Evolutionary conservation across 495 filamentous ascomycete species (phyloP).

Genomic region (Aspergillus coremiiformis): DNA sequence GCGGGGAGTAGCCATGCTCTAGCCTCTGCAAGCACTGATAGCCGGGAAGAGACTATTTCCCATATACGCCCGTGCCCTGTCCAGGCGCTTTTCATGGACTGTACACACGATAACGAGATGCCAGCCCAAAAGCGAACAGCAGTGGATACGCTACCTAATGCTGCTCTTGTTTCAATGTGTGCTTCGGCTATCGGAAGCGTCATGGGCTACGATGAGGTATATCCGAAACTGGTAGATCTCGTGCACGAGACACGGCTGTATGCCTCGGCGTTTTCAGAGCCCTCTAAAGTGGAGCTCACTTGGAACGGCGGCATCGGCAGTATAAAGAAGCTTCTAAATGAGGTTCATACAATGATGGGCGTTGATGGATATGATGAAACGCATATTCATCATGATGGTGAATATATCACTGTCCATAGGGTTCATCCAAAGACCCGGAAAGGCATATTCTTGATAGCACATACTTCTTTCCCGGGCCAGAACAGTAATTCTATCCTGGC

Average conservation of each 20-base stretch:
- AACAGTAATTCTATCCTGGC: constrained; percentile 67
- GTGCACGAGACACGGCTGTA: constrained; percentile 83
- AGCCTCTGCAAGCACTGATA: constrained; percentile 32
- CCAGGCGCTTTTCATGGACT: constrained; percentile 97
- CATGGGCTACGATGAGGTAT: constrained; percentile 98
- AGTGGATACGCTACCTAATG: constrained; percentile 90
- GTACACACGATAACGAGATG: constrained; percentile 96
- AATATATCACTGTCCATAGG: constrained; percentile 93
- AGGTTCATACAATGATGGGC: constrained; percentile 89
- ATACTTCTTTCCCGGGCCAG: constrained; percentile 88
- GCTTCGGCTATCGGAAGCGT: constrained; percentile 88
- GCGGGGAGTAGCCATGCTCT: constrained; percentile 37
- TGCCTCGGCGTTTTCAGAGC: constrained; percentile 59
- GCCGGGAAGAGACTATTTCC: constrained; percentile 52
- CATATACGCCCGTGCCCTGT: constrained; percentile 74
- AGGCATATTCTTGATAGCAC: constrained; percentile 90
- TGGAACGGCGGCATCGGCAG: constrained; percentile 76
- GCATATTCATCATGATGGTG: constrained; percentile 89
- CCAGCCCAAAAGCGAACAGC: constrained; percentile 95
- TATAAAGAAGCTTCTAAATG: constrained; percentile 84
- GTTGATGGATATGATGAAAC: constrained; percentile 90
- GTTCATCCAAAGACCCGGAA: constrained; percentile 85
- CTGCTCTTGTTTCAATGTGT: constrained; percentile 92
- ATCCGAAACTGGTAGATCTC: constrained; percentile 83
- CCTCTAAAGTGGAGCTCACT: constrained; percentile 47